Conservation (phyloP, 202 grass and related monocot genomes). For the Schoenoplectus tabernaemontani region DNA sequence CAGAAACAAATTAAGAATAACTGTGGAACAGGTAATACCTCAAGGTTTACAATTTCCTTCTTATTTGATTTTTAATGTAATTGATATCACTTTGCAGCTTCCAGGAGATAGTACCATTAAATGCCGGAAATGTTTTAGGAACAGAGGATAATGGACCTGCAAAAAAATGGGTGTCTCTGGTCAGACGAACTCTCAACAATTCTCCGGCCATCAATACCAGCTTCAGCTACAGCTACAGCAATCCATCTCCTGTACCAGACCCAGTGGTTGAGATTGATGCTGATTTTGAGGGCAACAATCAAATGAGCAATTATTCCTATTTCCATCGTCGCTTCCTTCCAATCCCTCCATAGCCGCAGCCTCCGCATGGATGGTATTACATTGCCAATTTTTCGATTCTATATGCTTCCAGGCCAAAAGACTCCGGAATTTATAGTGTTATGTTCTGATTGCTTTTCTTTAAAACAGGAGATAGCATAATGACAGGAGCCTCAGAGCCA, state of each 20-base stretch:
- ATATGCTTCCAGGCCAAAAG: background rate
- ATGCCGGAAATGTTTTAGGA: slow-evolving; percentile 90
- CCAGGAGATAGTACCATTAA: slow-evolving; percentile 95
- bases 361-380: slow-evolving; percentile 72
- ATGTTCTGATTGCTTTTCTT: background rate
- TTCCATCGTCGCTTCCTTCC: slow-evolving; percentile 88
- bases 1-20: background rate
- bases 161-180: slow-evolving; percentile 95
- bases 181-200: slow-evolving; percentile 81
- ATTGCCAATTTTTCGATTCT: slow-evolving; percentile 3
- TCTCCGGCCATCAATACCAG: slow-evolving; percentile 40
- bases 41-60: background rate
- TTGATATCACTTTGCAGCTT: slow-evolving; percentile 34
- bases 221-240: slow-evolving; percentile 66
- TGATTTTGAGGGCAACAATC: slow-evolving; percentile 71
- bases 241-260: slow-evolving; percentile 68
- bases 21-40: background rate
- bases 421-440: background rate
- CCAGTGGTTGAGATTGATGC: slow-evolving; percentile 79
- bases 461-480: background rate
- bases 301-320: slow-evolving; percentile 43
- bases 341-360: slow-evolving; percentile 77
- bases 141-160: slow-evolving; percentile 96
- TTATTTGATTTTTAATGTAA: background rate
- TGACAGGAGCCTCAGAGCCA: slow-evolving; percentile 40